Evolutionary conservation across 2,329 filamentous ascomycete species (phyloP), one percentile per base, ranked within the genome.

Genomic region (Cladophialophora psammophila): DNA sequence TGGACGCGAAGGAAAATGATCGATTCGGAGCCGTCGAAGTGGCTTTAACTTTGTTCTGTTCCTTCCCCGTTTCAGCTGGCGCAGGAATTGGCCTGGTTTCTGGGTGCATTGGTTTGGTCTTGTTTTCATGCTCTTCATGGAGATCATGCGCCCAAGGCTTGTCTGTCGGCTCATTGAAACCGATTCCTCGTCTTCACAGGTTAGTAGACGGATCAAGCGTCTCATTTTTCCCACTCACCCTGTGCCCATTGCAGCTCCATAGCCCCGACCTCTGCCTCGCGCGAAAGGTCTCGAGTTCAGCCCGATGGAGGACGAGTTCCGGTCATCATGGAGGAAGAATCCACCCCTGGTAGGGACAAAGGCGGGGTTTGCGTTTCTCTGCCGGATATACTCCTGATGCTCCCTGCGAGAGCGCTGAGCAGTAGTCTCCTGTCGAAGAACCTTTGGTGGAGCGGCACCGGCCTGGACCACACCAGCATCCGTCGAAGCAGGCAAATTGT

Each of bases 241-340:
- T 62, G 66, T 36, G 48, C 50, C 50, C 18, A 60, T 42, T 18
- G 63, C 55, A 74, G 79, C 87, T 74, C 78, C 84, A 74, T 79
- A 78, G 80, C 88, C 92, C 78, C 87, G 83, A 71, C 88, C 85
- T 68, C 86, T 82, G 42, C 88, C 89, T 78, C 90, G 85, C 36
- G 86, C 86, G 77, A 90, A 91, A 12, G 89, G 87, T 65, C 91
- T 93, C 61, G 91, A 91, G 79, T 61, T 59, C 18, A 36, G 53
- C 10, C 61, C 63, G 12, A 57, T 64, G 8, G 63, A 61, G 18
- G 45, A 53, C 20, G 68, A 63, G 50, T 92, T 90, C 69, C 93
- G 88, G 75, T 95, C 92, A 77, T 98, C 95, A 79, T 98, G 94
- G 88, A 98, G 93, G 82, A 97, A 98, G 83, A 98, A 98, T 69